These are phyloP conservation scores for Nicotiana tomentosiformis DNA, from an alignment of 257 asterid species.

Conservation along the genomic window DNA sequence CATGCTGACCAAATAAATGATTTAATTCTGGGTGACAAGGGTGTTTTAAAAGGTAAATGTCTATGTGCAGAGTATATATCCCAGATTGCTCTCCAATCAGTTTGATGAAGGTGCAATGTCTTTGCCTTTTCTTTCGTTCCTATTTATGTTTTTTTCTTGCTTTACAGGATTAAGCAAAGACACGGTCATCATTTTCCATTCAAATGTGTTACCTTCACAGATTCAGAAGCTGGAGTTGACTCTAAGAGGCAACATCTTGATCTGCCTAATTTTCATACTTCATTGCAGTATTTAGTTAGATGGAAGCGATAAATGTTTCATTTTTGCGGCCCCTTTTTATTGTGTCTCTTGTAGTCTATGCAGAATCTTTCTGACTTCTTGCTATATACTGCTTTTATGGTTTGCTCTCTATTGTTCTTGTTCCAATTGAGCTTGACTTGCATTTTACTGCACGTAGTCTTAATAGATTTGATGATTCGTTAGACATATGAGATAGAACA, in stretches of 20 bases:
- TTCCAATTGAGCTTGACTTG: background rate
- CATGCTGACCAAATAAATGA: constrained; percentile 64
- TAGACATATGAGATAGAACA: background rate
- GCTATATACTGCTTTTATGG: background rate
- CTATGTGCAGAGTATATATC: constrained; percentile 14
- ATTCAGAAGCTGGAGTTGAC: constrained; percentile 58
- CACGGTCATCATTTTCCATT: constrained; percentile 60
- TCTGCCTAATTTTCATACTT: background rate
- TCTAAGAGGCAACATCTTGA: constrained; percentile 47
- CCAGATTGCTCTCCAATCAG: constrained; percentile 13
- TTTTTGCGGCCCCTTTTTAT: background rate
- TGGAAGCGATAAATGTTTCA: background rate
- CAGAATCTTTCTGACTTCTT: background rate
- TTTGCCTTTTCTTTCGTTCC: constrained; percentile 1
- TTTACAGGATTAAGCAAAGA: constrained; percentile 62
- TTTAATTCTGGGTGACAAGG: constrained; percentile 46
- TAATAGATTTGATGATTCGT: background rate
- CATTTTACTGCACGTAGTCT: background rate
- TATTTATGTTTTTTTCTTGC: background rate
- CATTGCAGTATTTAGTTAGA: background rate
- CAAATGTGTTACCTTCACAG: constrained; percentile 55
- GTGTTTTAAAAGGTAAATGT: constrained; percentile 56
- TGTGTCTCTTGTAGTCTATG: background rate
- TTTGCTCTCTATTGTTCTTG: background rate
- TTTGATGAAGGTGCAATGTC: constrained; percentile 16